Base-by-base conservation (phyloP, 2,329 filamentous ascomycete species). In the Esteya vermicola region DNA sequence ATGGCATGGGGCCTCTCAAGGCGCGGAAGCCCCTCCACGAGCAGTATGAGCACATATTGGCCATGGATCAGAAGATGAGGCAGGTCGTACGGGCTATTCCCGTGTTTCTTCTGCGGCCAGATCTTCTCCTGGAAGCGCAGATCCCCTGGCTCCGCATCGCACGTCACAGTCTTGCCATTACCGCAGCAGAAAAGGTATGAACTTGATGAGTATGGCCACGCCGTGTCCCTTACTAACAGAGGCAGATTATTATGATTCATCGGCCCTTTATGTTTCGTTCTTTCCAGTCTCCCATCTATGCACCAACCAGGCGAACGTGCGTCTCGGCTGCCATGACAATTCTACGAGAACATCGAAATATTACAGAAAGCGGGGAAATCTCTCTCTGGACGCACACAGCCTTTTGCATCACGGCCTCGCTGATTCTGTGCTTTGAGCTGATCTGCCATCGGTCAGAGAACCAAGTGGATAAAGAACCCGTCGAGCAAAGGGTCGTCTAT, bases 231-330 rank as follows among this genome's bases (percentile, higher is more conserved):
- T 22, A 5, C 36, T 42, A 18, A 36, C 21, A n/a, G 19, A 9
- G 9, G 13, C 18, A 43, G 45, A 58, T 59, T 26, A 59, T 60
- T 45, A 58, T 59, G 54, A 55, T 61, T 20, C 57, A 61, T 42
- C 53, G 57, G 2, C 54, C 56, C 0, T 55, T 61, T 26, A 47
- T 60, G 4, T 56, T 57, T 39, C 50, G 49, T 6, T 55, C 51
- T 1, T 51, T 52, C 47, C 54, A 54, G 47, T 46, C 48, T 14
- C 42, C 50, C 4, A 45, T 36, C 13, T 59, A 57, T 33, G 40
- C 31, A 14, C 49, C 54, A 19, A 56, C 56, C 8, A 48, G 57
- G 22, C 48, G 50, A 4, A 60, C 56, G 6, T 59, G 56, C 38
- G 51, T 58, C 20, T 52, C 56, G 1, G 57, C 57, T 9, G 53